Conservation (phyloP, 768 basidiomycete species). For the Tylopilus plumbeoviolaceoides region DNA sequence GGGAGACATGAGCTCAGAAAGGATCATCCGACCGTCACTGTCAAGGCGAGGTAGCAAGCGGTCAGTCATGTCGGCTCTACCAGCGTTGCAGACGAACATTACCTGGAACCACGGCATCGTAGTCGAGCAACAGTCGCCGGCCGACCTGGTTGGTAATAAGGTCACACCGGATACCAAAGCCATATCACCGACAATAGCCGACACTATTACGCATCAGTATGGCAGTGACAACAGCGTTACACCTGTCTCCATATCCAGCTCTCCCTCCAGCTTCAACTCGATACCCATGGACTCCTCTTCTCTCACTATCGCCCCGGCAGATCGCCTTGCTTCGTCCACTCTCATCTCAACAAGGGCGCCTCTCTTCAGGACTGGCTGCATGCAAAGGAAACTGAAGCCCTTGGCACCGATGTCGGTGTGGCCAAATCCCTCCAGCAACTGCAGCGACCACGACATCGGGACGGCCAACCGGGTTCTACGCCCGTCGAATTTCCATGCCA, state of each 20-base stretch:
- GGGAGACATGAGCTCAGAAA: slow-evolving; percentile 7
- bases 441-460: slow-evolving; percentile 10
- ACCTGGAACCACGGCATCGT: slow-evolving; percentile 35
- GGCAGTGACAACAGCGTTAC: slow-evolving; percentile 6
- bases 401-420: slow-evolving; percentile 42
- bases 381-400: slow-evolving; percentile 26
- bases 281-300: slow-evolving; percentile 29
- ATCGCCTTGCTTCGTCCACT: slow-evolving; percentile 93
- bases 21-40: slow-evolving; percentile 34
- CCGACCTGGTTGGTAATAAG: slow-evolving; percentile 17
- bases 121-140: slow-evolving; percentile 31
- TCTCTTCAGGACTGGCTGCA: slow-evolving; percentile 75
- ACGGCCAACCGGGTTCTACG: slow-evolving; percentile 1
- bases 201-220: slow-evolving; percentile 14
- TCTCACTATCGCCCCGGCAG: slow-evolving; percentile 21
- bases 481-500: slow-evolving; percentile 17
- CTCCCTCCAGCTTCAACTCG: slow-evolving; percentile 25
- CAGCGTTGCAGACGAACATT: slow-evolving; percentile 31
- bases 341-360: slow-evolving; percentile 78
- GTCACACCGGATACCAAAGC: slow-evolving; percentile 2
- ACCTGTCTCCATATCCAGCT: slow-evolving; percentile 24
- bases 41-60: slow-evolving; percentile 34
- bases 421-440: slow-evolving; percentile 44
- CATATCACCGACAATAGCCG: slow-evolving; percentile 21
- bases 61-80: slow-evolving; percentile 22